Evolutionary conservation across 495 filamentous ascomycete genomes (phyloP), one percentile per base, ranked within the genome.

Genomic region (Sphaerosporella brunnea): DNA sequence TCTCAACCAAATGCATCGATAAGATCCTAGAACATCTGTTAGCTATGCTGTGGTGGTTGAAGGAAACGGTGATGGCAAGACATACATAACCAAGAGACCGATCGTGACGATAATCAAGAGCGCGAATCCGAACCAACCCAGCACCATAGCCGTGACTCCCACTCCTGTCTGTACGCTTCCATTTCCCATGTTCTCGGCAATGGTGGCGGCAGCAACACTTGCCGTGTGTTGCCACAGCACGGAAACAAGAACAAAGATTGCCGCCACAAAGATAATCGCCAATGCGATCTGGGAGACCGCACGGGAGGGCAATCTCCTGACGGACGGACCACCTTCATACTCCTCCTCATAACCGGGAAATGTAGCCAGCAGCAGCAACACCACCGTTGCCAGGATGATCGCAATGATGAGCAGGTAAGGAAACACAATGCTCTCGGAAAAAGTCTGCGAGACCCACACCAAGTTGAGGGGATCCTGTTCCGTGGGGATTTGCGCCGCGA

Each of bases 121-220:
- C 25, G 80, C 82, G 58, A 96, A 96, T 11, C 84, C 82, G 63
- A 96, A 95, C 88, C 88, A 96, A 21, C 88, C 88, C 55, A 96
- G 70, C 23, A 95, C 81, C 84, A 96, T 96, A 8, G 88, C 88
- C 2, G 78, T 82, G 3, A 82, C 82, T 2, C 88, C 88, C 32
- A 96, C 85, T 11, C 88, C 88, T 44, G 79, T 82, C 63, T 74
- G 70, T 13, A 96, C 82, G 55, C 79, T 85, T 15, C 88, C 88
- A 64, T 96, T 96, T n/a, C 81, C 88, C 53, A 96, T 71, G 58
- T 93, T 86, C 63, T 93, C 85, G 0, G 84, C 86, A 49, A 95
- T 83, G 36, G 87, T 84, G 48, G 82, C 82, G 11, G 88, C 88
- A 4, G 86, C 88, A 0, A 96, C 87, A 0, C 86, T 93, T 0